A percentile compares a stretch with the other conserved stretches of the same genome.
Evolutionary conservation across 257 asterid species (phyloP).

Genomic region (Lithospermum erythrorhizon): DNA sequence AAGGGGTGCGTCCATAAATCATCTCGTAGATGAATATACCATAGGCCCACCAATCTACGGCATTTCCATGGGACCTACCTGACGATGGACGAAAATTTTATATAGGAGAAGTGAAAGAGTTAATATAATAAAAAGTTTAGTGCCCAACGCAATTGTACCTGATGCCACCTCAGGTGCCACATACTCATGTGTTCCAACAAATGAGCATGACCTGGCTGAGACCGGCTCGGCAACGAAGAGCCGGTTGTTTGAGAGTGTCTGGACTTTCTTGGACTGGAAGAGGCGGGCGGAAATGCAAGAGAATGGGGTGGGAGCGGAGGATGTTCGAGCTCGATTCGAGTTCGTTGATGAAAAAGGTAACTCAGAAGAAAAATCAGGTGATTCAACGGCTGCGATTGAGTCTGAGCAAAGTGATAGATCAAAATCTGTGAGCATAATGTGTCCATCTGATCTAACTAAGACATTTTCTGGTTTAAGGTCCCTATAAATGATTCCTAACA

Average conservation of each 20-base stretch:
- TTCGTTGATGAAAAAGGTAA: constrained; percentile 12
- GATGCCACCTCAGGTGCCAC: constrained; percentile 93
- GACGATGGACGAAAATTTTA: no score
- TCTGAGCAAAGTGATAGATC: constrained; percentile 80
- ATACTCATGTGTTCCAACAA: constrained; percentile 92
- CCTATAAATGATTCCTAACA: constrained; percentile 83
- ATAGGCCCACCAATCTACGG: constrained; percentile 92
- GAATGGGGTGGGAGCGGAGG: constrained; percentile 31
- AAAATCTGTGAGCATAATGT: constrained; percentile 82
- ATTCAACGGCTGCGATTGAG: constrained; percentile 70
- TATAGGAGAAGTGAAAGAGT: no score
- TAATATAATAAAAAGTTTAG: no score
- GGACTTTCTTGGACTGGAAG: constrained; percentile 62
- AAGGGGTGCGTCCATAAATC: constrained; percentile 81
- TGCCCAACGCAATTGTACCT: no score
- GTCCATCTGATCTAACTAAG: constrained; percentile 89
- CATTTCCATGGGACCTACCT: constrained; percentile 76
- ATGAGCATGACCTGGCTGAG: constrained; percentile 65
- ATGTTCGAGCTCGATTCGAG: constrained; percentile 18
- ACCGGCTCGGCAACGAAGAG: constrained; percentile 86
- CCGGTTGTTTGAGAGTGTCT: constrained; percentile 45
- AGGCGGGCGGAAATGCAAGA: constrained; percentile 53
- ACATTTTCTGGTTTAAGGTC: constrained; percentile 90
- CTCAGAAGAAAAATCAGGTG: constrained; percentile 33
- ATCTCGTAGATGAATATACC: constrained; percentile 79